These are phyloP conservation scores for Bryopsis sp. DNA, from an alignment of 139 green algal species.

Conservation along the genomic window DNA sequence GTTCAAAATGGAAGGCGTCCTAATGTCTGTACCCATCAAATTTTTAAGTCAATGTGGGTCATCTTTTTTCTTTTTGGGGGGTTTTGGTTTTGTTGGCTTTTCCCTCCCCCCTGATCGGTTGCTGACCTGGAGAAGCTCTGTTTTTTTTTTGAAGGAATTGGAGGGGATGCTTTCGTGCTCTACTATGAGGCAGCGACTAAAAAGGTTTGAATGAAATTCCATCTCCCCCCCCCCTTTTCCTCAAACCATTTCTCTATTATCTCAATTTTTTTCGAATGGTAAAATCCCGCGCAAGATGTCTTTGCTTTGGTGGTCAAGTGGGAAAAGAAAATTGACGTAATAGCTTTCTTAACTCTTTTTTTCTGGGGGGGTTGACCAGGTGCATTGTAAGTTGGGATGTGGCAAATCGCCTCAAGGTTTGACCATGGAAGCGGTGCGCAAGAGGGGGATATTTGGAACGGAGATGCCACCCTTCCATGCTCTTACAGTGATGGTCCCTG, in stretches of 20 bases:
- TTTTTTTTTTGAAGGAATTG: too few relatives aligned
- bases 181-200: constrained; percentile 40
- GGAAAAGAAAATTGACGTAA: too few relatives aligned
- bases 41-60: neutral
- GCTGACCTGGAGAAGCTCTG: too few relatives aligned
- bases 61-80: neutral
- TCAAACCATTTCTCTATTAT: too few relatives aligned
- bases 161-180: constrained; percentile 59
- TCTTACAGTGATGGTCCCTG: constrained; percentile 44
- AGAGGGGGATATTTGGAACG: constrained; percentile 29
- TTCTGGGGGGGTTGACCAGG: too few relatives aligned
- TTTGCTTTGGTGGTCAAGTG: too few relatives aligned
- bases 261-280: too few relatives aligned
- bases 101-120: too few relatives aligned
- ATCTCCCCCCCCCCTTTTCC: too few relatives aligned
- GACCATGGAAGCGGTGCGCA: constrained; percentile 29
- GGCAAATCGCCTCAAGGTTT: constrained; percentile 36
- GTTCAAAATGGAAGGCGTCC: neutral
- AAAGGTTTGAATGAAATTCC: too few relatives aligned
- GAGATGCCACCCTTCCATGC: constrained; percentile 32
- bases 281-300: too few relatives aligned
- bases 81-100: neutral
- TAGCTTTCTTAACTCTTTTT: too few relatives aligned
- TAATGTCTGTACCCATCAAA: neutral
- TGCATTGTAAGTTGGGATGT: constrained; percentile 44